phyloP scores from a whole-genome alignment of 257 asterid genomes.

The Handroanthus guayacan region DNA sequence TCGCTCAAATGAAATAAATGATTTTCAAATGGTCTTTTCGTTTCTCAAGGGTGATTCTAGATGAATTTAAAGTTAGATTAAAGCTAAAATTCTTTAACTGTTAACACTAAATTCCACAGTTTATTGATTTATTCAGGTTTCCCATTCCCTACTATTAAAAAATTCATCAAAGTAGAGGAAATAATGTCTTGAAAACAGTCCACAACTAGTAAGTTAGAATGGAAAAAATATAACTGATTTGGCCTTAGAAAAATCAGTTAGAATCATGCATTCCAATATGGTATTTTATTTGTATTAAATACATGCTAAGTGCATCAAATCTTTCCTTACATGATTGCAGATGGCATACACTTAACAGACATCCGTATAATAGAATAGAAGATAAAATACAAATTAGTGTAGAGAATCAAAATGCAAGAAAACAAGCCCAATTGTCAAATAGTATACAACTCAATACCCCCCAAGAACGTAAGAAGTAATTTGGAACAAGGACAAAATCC shows the following conservation, averaged over 20 bases:
- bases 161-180: background rate
- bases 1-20: no score
- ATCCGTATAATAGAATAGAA: no score
- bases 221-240: background rate
- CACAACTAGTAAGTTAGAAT: background rate
- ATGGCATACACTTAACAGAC: no score
- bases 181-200: background rate
- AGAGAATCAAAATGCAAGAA: background rate
- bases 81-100: background rate
- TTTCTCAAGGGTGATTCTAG: background rate
- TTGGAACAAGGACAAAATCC: slow-evolving; percentile 27
- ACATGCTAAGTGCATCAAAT: no score
- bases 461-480: slow-evolving; percentile 10
- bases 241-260: no score
- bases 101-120: background rate
- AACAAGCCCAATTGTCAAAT: background rate
- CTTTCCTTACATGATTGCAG: no score
- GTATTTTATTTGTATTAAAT: no score
- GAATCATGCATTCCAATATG: no score
- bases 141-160: background rate
- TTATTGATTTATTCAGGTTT: background rate
- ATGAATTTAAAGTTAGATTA: background rate
- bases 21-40: background rate
- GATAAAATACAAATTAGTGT: no score
- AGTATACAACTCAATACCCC: slow-evolving; percentile 8